Conservation (phyloP, 306 rosid genomes). For the Trifolium subterraneum region DNA sequence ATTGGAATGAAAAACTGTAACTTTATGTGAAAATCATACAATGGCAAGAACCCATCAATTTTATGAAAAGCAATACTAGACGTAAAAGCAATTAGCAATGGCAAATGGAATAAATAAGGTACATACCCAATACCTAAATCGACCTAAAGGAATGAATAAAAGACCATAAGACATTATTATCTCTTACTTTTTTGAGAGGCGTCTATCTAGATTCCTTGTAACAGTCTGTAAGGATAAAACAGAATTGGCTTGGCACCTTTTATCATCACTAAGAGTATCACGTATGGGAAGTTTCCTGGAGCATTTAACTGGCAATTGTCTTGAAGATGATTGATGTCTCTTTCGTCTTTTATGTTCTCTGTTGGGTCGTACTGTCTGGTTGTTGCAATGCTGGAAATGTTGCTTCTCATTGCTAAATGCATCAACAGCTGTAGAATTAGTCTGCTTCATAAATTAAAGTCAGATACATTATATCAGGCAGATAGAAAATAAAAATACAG, state of each 20-base stretch:
- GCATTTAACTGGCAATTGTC: slow-evolving; percentile 42
- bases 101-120: slow-evolving; percentile 12
- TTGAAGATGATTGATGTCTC: slow-evolving; percentile 53
- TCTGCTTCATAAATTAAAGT: slow-evolving; percentile 57
- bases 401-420: slow-evolving; percentile 60
- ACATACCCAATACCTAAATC: slow-evolving; percentile 25
- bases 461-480: slow-evolving; percentile 28
- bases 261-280: slow-evolving; percentile 42
- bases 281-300: slow-evolving; percentile 43
- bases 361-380: slow-evolving; percentile 42
- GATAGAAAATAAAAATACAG: slow-evolving; percentile 31
- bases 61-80: slow-evolving; percentile 6
- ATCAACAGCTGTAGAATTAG: slow-evolving; percentile 32
- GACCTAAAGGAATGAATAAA: slow-evolving; percentile 14
- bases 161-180: slow-evolving; percentile 30
- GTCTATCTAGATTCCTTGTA: slow-evolving; percentile 43
- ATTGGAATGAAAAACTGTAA: slow-evolving; percentile 18
- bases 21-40: slow-evolving; percentile 8
- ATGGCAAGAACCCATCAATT: slow-evolving; percentile 12
- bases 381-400: slow-evolving; percentile 50
- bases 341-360: slow-evolving; percentile 47
- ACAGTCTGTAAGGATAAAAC: slow-evolving; percentile 20
- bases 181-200: slow-evolving; percentile 51
- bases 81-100: slow-evolving; percentile 22
- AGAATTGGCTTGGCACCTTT: slow-evolving; percentile 48